A percentile compares a stretch with the other conserved stretches of the same genome.
Evolutionary conservation across 805 yeast species (phyloP).

Genomic region (Metschnikowia sp.): DNA sequence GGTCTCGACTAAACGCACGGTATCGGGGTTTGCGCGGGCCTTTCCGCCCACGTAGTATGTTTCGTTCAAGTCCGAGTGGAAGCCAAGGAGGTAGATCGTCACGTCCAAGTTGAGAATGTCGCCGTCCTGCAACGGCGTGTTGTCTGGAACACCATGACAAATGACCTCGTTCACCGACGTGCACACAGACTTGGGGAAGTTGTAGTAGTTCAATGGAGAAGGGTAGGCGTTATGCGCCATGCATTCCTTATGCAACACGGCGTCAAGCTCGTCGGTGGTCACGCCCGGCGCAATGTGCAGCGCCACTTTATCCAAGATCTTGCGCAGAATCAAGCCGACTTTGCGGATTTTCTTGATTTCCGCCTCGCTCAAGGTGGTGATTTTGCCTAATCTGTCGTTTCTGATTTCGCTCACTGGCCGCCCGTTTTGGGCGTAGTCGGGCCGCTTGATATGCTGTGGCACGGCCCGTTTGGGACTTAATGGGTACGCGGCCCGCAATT

Average conservation of each 20-base stretch:
- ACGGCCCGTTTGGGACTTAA: slow-evolving; percentile 66
- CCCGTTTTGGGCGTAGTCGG: slow-evolving; percentile 85
- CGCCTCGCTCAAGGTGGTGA: slow-evolving; percentile 60
- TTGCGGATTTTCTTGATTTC: slow-evolving; percentile 72
- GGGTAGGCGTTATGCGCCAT: slow-evolving; percentile 89
- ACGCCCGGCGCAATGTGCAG: slow-evolving; percentile 80
- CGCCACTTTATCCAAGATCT: slow-evolving; percentile 86
- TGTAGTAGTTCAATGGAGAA: slow-evolving; percentile 90
- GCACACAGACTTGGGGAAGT: slow-evolving; percentile 89
- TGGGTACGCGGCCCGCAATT: slow-evolving; percentile 76
- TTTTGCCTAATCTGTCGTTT: slow-evolving; percentile 64
- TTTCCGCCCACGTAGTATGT: slow-evolving; percentile 95
- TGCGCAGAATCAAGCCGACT: slow-evolving; percentile 77
- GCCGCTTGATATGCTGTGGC: slow-evolving; percentile 66
- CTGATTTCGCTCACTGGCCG: slow-evolving; percentile 74
- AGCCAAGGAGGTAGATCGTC: slow-evolving; percentile 78
- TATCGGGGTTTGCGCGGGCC: slow-evolving; percentile 71
- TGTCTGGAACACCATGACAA: slow-evolving; percentile 97
- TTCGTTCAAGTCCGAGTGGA: slow-evolving; percentile 93
- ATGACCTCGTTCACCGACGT: slow-evolving; percentile 93
- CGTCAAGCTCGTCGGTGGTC: slow-evolving; percentile 91
- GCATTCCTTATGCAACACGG: slow-evolving; percentile 81
- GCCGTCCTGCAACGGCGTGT: slow-evolving; percentile 82
- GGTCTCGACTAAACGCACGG: slow-evolving; percentile 83
- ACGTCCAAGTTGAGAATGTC: slow-evolving; percentile 92